Conservation (phyloP, 495 filamentous ascomycete genomes). For the Aspergillus biplanus region DNA sequence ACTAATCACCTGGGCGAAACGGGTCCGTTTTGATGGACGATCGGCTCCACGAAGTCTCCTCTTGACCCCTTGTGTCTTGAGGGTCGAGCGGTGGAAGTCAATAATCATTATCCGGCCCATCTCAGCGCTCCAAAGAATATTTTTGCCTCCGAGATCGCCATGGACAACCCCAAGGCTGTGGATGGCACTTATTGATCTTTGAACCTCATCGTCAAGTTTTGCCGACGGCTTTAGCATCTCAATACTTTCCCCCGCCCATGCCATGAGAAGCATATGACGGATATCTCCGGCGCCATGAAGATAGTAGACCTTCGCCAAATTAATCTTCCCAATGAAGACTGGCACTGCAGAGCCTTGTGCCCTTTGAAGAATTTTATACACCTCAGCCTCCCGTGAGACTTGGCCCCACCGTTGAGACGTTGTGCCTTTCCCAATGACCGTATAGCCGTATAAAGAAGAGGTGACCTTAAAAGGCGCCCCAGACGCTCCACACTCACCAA, state of each 20-base stretch:
- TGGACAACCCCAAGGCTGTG: conserved; percentile 19
- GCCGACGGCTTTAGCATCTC: background rate
- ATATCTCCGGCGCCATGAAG: conserved; percentile 43
- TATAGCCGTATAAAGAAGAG: conserved; percentile 47
- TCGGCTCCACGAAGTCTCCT: background rate
- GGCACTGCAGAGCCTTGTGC: conserved; percentile 46
- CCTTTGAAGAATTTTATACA: conserved; percentile 40
- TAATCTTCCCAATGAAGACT: conserved; percentile 47
- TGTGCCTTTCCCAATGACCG: conserved; percentile 52
- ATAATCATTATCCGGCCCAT: conserved; percentile 11
- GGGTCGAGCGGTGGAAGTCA: conserved; percentile 17
- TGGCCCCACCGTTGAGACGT: conserved; percentile 31
- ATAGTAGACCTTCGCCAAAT: conserved; percentile 39
- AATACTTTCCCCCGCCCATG: conserved; percentile 41
- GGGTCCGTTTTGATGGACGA: background rate
- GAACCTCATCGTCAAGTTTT: conserved; percentile 16
- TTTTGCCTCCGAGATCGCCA: conserved; percentile 13
- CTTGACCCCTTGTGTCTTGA: too few species aligned
- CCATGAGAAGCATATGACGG: conserved; percentile 52
- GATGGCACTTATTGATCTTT: conserved; percentile 23
- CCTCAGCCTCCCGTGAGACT: conserved; percentile 43
- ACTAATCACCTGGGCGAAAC: too few species aligned
- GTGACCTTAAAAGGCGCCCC: conserved; percentile 49
- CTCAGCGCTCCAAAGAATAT: conserved; percentile 13
- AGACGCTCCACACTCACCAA: conserved; percentile 27